phyloP scores from a whole-genome alignment of 2,329 filamentous ascomycete species.

The Pseudocercospora macadamiae region DNA sequence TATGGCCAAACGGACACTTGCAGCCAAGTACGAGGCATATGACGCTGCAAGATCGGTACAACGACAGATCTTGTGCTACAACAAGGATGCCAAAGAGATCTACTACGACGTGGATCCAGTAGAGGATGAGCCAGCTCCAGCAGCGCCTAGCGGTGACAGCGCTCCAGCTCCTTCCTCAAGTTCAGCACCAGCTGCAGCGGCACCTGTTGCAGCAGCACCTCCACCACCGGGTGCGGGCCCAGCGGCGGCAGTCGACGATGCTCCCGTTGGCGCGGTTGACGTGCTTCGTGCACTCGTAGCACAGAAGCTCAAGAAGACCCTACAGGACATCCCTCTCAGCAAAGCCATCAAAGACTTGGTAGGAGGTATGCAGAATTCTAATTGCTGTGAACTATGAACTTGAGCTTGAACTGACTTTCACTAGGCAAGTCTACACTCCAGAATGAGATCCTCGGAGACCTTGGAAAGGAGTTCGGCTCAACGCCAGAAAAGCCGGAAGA shows the following conservation, averaged over 20 bases:
- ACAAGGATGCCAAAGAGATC: constrained; percentile 98
- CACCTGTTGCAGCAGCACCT: constrained; percentile 58
- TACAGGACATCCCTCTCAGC: constrained; percentile 84
- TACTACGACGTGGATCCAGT: constrained; percentile 98
- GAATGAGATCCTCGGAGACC: constrained; percentile 96
- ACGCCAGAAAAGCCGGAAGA: constrained; percentile 99
- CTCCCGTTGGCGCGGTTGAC: constrained; percentile 84
- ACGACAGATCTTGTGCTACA: constrained; percentile 97
- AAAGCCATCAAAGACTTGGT: constrained; percentile 99
- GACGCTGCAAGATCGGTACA: constrained; percentile 96
- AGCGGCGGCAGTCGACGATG: constrained; percentile 82
- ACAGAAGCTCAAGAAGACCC: constrained; percentile 95
- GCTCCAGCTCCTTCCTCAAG: constrained; percentile 53
- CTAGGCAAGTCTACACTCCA: constrained; percentile 96
- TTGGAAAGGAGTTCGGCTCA: constrained; percentile 97
- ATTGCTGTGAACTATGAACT: neutral
- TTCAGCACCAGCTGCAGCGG: constrained; percentile 47
- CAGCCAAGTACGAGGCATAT: constrained; percentile 97
- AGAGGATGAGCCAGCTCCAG: constrained; percentile 74
- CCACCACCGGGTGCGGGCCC: constrained; percentile 76
- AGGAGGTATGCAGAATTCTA: constrained; percentile 68
- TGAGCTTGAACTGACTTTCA: constrained; percentile 3
- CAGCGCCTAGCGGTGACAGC: constrained; percentile 56
- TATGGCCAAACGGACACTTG: constrained; percentile 94
- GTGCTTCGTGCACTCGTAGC: constrained; percentile 87